A percentile compares a stretch with the other conserved stretches of the same genome.
Evolutionary conservation across 2,329 filamentous ascomycete species (phyloP).

Genomic region (Bipolaris bicolor): DNA sequence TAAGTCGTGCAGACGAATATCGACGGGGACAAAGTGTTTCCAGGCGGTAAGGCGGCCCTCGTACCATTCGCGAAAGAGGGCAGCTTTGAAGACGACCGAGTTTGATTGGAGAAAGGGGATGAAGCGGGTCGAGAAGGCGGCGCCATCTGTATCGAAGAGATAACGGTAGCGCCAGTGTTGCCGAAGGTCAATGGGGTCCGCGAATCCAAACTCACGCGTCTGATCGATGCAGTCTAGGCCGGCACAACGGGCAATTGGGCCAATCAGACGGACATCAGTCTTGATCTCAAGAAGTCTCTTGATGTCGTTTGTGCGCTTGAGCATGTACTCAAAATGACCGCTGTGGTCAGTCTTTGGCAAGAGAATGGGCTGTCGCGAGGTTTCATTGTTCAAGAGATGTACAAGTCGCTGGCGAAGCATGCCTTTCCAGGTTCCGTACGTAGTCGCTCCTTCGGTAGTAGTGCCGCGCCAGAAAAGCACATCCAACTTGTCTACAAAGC

Average conservation of each 20-base stretch:
- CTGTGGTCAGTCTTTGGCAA: constrained; percentile 57
- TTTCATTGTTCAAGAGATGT: constrained; percentile 59
- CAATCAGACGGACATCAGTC: constrained; percentile 63
- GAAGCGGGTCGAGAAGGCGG: constrained; percentile 69
- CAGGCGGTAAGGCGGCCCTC: constrained; percentile 75
- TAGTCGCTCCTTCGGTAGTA: constrained; percentile 60
- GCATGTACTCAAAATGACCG: constrained; percentile 61
- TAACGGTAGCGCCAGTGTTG: constrained; percentile 70
- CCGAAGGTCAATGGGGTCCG: constrained; percentile 58
- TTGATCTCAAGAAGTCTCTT: constrained; percentile 59
- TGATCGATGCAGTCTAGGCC: constrained; percentile 61
- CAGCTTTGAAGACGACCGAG: constrained; percentile 72
- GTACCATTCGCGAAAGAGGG: constrained; percentile 80
- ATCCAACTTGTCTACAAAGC: constrained; percentile 68
- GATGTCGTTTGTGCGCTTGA: constrained; percentile 60
- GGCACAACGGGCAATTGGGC: constrained; percentile 63
- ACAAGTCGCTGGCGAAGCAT: constrained; percentile 74
- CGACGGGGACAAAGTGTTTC: constrained; percentile 81
- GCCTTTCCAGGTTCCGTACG: constrained; percentile 65
- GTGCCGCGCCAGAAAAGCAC: constrained; percentile 77
- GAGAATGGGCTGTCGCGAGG: constrained; percentile 39
- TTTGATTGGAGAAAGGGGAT: constrained; percentile 69
- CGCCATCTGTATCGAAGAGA: constrained; percentile 73
- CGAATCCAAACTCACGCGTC: constrained; percentile 58
- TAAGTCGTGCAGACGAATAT: constrained; percentile 73